Conservation (phyloP, 371 early-diverging fungal genomes). For the Choanephora cucurbitarum region DNA sequence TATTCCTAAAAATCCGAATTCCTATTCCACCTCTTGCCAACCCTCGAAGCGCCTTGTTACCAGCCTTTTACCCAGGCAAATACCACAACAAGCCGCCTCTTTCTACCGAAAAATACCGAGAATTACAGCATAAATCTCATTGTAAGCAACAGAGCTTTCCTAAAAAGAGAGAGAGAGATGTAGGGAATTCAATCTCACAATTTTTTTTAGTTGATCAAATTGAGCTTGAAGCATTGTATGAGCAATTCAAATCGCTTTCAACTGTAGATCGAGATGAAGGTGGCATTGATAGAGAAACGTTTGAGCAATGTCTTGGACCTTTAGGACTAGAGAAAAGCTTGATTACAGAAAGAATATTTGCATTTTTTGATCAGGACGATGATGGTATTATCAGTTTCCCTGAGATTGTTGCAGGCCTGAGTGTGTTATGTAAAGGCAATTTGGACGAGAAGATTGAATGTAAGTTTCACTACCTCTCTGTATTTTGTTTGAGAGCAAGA, state of each 20-base stretch:
- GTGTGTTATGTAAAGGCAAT: slow-evolving; percentile 84
- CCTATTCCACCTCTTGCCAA: slow-evolving; percentile 95
- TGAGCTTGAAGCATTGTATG: slow-evolving; percentile 85
- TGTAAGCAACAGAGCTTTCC: slow-evolving; percentile 49
- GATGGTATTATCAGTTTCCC: slow-evolving; percentile 77
- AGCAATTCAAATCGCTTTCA: slow-evolving; percentile 81
- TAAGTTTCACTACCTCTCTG: no score
- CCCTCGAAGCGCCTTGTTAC: slow-evolving; percentile 79
- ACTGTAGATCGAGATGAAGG: slow-evolving; percentile 59
- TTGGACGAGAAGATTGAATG: slow-evolving; percentile 86
- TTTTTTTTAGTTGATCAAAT: slow-evolving; percentile 68
- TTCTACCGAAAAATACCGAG: slow-evolving; percentile 36
- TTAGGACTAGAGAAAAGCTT: slow-evolving; percentile 84
- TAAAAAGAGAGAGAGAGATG: no score
- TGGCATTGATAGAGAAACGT: slow-evolving; percentile 80
- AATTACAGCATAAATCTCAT: slow-evolving; percentile 67
- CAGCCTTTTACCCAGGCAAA: slow-evolving; percentile 77
- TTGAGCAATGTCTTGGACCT: slow-evolving; percentile 86
- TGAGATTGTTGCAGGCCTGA: slow-evolving; percentile 85
- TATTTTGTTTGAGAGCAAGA: no score
- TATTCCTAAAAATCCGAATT: slow-evolving; percentile 89
- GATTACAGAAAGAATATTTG: slow-evolving; percentile 86
- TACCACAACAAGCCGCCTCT: slow-evolving; percentile 32
- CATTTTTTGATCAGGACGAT: slow-evolving; percentile 85
- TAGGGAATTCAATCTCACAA: neutral